Percentiles rank a stretch among this genome's conserved stretches.
These are phyloP conservation scores for Adansonia rubrostipa DNA, from an alignment of 441 rosid species.

Conservation along the genomic window DNA sequence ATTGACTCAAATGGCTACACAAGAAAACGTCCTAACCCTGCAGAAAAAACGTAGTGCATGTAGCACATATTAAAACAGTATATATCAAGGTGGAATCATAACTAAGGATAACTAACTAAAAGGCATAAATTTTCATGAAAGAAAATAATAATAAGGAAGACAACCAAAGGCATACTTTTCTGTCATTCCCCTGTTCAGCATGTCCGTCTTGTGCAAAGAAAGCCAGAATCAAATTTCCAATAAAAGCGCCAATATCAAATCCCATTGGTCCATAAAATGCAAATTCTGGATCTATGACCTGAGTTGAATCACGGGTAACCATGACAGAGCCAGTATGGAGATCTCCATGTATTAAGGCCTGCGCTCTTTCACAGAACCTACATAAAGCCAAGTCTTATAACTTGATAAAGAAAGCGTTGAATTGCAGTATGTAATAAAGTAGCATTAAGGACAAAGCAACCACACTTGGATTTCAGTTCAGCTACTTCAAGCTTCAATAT, in stretches of 20 bases:
- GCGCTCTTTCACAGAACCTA: constrained; percentile 93
- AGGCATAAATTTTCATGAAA: not conserved
- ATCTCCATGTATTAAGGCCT: constrained; percentile 89
- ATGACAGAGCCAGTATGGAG: constrained; percentile 90
- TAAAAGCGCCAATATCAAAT: constrained; percentile 77
- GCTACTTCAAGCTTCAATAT: constrained; percentile 74
- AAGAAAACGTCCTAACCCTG: not conserved
- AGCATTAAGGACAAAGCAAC: constrained; percentile 1
- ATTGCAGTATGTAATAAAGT: not conserved
- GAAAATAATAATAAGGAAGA: not conserved
- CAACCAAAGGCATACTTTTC: constrained; percentile 49
- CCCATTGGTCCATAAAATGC: constrained; percentile 90
- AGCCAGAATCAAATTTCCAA: constrained; percentile 83
- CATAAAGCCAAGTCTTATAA: constrained; percentile 14
- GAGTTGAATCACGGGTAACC: constrained; percentile 90
- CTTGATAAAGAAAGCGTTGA: not conserved
- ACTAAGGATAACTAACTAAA: not conserved
- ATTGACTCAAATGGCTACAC: not conserved
- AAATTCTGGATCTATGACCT: constrained; percentile 89
- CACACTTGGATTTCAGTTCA: constrained; percentile 81
- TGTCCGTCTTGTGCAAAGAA: constrained; percentile 90
- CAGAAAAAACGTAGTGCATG: not conserved
- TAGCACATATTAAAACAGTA: not conserved
- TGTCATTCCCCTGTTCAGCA: constrained; percentile 58
- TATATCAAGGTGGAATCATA: not conserved